Conservation (phyloP, 306 rosid genomes). For the Myrica gale region DNA sequence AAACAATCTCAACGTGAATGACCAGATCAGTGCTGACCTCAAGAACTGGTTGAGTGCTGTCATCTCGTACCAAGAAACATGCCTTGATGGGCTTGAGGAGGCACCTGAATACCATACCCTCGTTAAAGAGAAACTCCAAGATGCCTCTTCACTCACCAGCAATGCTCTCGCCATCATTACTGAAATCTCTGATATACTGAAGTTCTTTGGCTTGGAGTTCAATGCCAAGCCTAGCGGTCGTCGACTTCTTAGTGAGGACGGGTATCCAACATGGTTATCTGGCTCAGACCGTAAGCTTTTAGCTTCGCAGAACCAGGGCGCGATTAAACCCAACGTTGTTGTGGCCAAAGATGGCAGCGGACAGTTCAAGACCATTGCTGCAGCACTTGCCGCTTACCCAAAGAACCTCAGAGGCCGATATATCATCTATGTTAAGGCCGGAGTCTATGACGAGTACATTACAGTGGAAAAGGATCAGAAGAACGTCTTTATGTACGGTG, state of each 20-base stretch:
- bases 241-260: slow-evolving; percentile 49
- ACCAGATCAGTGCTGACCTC: slow-evolving; percentile 35
- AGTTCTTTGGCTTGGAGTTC: slow-evolving; percentile 31
- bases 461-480: slow-evolving; percentile 14
- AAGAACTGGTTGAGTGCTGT: slow-evolving; percentile 65
- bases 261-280: slow-evolving; percentile 55
- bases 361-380: slow-evolving; percentile 42
- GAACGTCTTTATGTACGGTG: slow-evolving; percentile 61
- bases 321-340: slow-evolving; percentile 30
- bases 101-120: neutral
- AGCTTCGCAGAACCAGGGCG: neutral
- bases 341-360: slow-evolving; percentile 84
- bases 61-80: slow-evolving; percentile 46
- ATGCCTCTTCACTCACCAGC: slow-evolving; percentile 38
- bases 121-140: slow-evolving; percentile 12
- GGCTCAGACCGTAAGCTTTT: slow-evolving; percentile 52
- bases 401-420: slow-evolving; percentile 34
- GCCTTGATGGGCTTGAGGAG: slow-evolving; percentile 43
- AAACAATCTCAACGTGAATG: slow-evolving; percentile 23
- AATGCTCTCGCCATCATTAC: slow-evolving; percentile 50
- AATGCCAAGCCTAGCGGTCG: slow-evolving; percentile 44
- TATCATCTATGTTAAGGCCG: slow-evolving; percentile 64
- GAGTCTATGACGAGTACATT: slow-evolving; percentile 54
- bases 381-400: slow-evolving; percentile 52
- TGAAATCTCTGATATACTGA: slow-evolving; percentile 31